Evolutionary conservation across 208 protist genomes (phyloP), one percentile per base, ranked within the genome.

Genomic region (Eutreptiella sp.): DNA sequence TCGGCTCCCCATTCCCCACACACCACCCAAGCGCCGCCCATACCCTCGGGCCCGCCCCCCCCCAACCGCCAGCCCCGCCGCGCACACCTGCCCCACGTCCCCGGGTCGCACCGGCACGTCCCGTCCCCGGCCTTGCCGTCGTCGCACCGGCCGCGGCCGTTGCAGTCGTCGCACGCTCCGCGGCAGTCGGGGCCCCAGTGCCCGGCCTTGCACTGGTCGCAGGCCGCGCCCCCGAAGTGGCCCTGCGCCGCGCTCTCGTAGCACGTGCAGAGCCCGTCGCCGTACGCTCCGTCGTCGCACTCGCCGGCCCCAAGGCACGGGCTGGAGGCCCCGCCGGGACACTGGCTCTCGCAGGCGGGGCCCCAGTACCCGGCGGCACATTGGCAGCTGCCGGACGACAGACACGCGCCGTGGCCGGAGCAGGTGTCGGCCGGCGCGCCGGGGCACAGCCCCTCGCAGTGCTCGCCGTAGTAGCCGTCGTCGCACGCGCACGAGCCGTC

Each of bases 401-500:
- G 36, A n/a, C 43, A 48, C 19, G n/a, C 7, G 16, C 43, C 43
- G 26, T 48, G 43, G n/a, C 43, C 43, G 26, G 43, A 48, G 26
- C 43, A 48, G 19, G 26, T 11, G 9, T 48, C 19, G 9, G 19
- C 23, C 9, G 9, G 16, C 19, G 26, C 14, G 43, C 50, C 50
- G 14, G 24, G 50, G 23, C 50, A 57, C 14, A 11, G 26, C 19
- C 21, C n/a, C 28, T 42, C 14, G 24, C 50, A 57, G 7, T 28
- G 31, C 14, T 11, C 28, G 24, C 50, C 50, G 46, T 64, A 64
- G 29, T 32, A 64, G 23, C 48, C 50, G 0, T 70, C 58, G 21
- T 57, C 36, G 39, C 70, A 83, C 2, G 7, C 35, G 31, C 74
- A 83, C 3, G 31, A 29, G 0, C 66, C 77, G 26, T 75, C 64